These are phyloP conservation scores for Colletotrichum liriopes DNA, from an alignment of 2,329 filamentous ascomycete genomes.

Conservation along the genomic window DNA sequence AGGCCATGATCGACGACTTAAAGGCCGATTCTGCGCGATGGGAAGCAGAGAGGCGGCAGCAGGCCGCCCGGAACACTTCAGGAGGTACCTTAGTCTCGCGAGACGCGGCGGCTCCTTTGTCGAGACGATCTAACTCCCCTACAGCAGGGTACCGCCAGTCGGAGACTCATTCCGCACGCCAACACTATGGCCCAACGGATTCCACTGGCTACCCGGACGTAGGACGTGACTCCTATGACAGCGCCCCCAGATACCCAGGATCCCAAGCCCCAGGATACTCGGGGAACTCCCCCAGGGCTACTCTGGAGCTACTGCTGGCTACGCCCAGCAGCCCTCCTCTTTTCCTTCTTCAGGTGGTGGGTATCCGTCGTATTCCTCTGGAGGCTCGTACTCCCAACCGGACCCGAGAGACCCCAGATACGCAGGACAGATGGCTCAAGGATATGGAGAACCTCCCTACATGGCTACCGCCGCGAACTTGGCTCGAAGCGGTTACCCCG, in stretches of 20 bases:
- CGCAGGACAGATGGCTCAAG: constrained; percentile 32
- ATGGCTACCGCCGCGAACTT: constrained; percentile 38
- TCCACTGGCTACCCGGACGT: constrained; percentile 50
- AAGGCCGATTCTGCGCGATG: constrained; percentile 75
- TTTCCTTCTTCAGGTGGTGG: constrained; percentile 39
- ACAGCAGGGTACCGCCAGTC: constrained; percentile 72
- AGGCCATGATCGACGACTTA: constrained; percentile 76
- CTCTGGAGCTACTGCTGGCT: constrained; percentile 29
- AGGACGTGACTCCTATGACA: constrained; percentile 59
- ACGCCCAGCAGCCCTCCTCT: constrained; percentile 41
- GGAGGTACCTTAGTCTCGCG: constrained; percentile 73
- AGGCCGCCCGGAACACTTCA: constrained; percentile 66
- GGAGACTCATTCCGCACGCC: constrained; percentile 62
- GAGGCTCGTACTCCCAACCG: constrained; percentile 42
- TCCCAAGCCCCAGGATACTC: constrained; percentile 66
- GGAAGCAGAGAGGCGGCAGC: constrained; percentile 73
- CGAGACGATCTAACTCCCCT: constrained; percentile 73
- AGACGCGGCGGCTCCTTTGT: constrained; percentile 62
- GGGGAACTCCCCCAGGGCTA: constrained; percentile 56
- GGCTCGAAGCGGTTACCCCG: constrained; percentile 24
- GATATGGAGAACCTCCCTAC: constrained; percentile 42
- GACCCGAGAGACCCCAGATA: constrained; percentile 43
- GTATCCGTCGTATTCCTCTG: constrained; percentile 43
- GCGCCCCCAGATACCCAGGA: constrained; percentile 65
- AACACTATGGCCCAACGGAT: constrained; percentile 61